Evolutionary conservation across 2,329 filamentous ascomycete species (phyloP), one percentile per base, ranked within the genome.

Genomic region (Aspergillus fischeri): DNA sequence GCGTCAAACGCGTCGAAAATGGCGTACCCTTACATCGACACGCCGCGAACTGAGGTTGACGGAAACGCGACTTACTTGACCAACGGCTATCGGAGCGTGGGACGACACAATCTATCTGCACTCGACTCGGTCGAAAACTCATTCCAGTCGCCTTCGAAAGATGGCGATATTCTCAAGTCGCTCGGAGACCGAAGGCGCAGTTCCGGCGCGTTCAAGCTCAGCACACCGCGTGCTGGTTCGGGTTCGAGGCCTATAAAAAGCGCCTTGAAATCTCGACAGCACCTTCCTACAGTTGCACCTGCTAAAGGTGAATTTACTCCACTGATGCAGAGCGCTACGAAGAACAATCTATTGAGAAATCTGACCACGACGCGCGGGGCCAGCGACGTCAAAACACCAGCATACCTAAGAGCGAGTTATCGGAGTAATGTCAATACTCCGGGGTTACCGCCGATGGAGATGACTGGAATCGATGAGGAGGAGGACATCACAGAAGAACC

Each of bases 51-150:
- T 60, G 74, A 77, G 67, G 89, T 92, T 69, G 75, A 87, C 64
- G 91, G 89, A 70, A 91, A 97, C 82, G 86, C 86, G 75, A 96
- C 92, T 64, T 93, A 88, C 74, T 80, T 95, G 61, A 85, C 73
- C 80, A 86, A 75, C 76, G 83, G 76, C 78, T 79, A 86, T 66
- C 87, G 91, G 69, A 77, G 75, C 63, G 73, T 67, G 49, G 71
- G 70, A 51, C 70, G 74, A 59, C 69, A 72, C 51, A 73, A 77
- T 53, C 63, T 77, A 20, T 76, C 75, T 27, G 72, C 72, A 21
- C 86, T 95, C 69, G 91, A 95, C 73, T 95, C 91, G 53, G 88
- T 92, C 67, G 91, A 95, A 71, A 86, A 90, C 56, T 94, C 93
- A 1, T 96, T 97, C 65, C 85, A 87, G 56, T 92, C 90, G 29